Evolutionary conservation across 208 protist species (phyloP).

Genomic region (Zelonia costaricensis): DNA sequence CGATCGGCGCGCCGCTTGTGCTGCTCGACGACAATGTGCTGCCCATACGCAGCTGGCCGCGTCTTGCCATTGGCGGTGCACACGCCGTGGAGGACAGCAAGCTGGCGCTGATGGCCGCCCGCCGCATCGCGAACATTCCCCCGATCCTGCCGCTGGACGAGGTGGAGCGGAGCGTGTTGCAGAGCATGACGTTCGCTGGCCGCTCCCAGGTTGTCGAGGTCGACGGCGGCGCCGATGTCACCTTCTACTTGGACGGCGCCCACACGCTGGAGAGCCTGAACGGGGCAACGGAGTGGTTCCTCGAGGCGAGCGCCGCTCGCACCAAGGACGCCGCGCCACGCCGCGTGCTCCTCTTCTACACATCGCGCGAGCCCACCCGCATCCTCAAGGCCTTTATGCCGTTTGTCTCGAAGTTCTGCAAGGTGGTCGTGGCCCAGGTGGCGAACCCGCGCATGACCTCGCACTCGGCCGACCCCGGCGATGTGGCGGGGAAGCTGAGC

Average conservation of each 20-base stretch:
- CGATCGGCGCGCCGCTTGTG: conserved; percentile 49
- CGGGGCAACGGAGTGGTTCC: conserved; percentile 72
- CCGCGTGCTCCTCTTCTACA: conserved; percentile 82
- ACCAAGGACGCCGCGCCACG: conserved; percentile 42
- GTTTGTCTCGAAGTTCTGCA: conserved; percentile 56
- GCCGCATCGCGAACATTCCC: conserved; percentile 58
- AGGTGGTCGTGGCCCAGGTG: conserved; percentile 63
- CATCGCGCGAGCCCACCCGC: conserved; percentile 57
- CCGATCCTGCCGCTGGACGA: conserved; percentile 59
- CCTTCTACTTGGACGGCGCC: conserved; percentile 87
- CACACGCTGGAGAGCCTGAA: conserved; percentile 86
- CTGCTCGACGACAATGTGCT: conserved; percentile 64
- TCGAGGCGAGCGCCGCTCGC: conserved; percentile 54
- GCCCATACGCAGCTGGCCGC: conserved; percentile 68
- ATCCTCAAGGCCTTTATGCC: conserved; percentile 83
- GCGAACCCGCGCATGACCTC: conserved; percentile 45
- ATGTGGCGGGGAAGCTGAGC: conserved; percentile 30
- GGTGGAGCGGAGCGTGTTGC: conserved; percentile 58
- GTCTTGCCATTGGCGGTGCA: conserved; percentile 70
- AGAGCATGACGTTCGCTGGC: conserved; percentile 66
- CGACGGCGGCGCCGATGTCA: conserved; percentile 41
- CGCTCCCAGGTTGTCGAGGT: conserved; percentile 74
- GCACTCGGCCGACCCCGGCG: conserved; percentile 30
- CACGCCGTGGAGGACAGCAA: conserved; percentile 87
- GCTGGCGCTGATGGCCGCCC: conserved; percentile 73